Base-by-base conservation (phyloP, 805 yeast species). In the Cyberlindnera mississippiensis region DNA sequence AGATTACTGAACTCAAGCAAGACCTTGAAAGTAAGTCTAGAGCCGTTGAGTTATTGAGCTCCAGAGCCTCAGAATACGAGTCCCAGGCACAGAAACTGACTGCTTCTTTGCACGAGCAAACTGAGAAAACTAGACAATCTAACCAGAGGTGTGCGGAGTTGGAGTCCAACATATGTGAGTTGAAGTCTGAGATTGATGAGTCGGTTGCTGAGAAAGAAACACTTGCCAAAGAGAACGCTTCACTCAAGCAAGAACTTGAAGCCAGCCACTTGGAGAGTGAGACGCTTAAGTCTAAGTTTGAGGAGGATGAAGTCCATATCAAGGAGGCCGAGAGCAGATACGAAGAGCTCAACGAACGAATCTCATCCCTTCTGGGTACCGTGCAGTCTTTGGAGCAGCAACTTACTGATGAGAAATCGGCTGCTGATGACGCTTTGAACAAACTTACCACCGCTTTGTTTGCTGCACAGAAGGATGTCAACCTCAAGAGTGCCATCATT, bases 51-150 rank as follows among this genome's bases (percentile, higher is more conserved):
- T 18, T 33, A 1, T 32, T 54, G 30, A 41, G 28, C n/a, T 16
- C 16, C 9, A 47, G 55, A 36, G 50, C 36, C 4, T 11, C 47
- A 11, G 50, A 42, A n/a, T 52, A 44, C 22, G 57, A 53, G 22
- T 41, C 40, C 4, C 48, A 50, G 19, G 56, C 54, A 7, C 38
- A 49, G 28, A 34, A 29, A 3, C 34, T 53, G 3, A 28, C 42
- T 6, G 15, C 28, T 4, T 10, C 41, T 5, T 35, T 50, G 12
- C 36, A 38, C 18, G 35, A 39, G 13, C 40, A 44, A 10, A 15
- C 33, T 4, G 52, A 55, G 38, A 37, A 44, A 11, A 27, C 41
- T 17, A 28, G 33, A 8, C 11, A 27, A 8, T 33, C 43, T 18
- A 9, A 13, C 2, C 31, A 26, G 33, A 46, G 16, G 28, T 8